Evolutionary conservation across 177 flowering plant species (phyloP).

Genomic region (Vitis hybrid): DNA sequence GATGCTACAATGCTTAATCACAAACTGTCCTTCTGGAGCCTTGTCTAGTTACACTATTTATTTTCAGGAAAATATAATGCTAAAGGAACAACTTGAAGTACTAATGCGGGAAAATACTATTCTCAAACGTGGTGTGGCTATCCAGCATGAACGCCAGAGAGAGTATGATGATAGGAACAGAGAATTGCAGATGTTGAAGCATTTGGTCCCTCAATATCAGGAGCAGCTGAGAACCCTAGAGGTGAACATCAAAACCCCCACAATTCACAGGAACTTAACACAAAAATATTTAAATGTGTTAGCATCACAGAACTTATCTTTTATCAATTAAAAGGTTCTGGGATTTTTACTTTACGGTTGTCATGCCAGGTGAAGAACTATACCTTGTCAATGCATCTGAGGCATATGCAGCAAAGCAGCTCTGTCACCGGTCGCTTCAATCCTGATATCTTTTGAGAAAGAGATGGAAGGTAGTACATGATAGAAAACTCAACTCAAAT

Average conservation of each 20-base stretch:
- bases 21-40: no score
- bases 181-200: slow-evolving; percentile 47
- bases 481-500: no score
- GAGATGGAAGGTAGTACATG: not conserved
- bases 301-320: not conserved
- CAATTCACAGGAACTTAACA: no score
- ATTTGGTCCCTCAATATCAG: slow-evolving; percentile 44
- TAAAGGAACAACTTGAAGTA: slow-evolving; percentile 51
- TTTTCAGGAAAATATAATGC: slow-evolving; percentile 43
- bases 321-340: not conserved
- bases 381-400: slow-evolving; percentile 54
- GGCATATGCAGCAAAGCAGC: slow-evolving; percentile 48
- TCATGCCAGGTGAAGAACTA: slow-evolving; percentile 49
- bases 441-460: slow-evolving; percentile 51
- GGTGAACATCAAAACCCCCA: slow-evolving; percentile 21
- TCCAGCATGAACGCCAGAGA: slow-evolving; percentile 63
- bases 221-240: slow-evolving; percentile 51
- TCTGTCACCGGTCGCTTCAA: slow-evolving; percentile 49
- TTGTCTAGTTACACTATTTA: not conserved
- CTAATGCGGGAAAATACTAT: slow-evolving; percentile 45
- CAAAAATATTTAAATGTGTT: no score
- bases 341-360: not conserved
- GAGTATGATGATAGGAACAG: slow-evolving; percentile 44
- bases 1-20: no score
- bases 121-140: slow-evolving; percentile 67